Evolutionary conservation across 1,284 basidiomycete genomes (phyloP), one percentile per base, ranked within the genome.

Genomic region (Austroboletus niveus): DNA sequence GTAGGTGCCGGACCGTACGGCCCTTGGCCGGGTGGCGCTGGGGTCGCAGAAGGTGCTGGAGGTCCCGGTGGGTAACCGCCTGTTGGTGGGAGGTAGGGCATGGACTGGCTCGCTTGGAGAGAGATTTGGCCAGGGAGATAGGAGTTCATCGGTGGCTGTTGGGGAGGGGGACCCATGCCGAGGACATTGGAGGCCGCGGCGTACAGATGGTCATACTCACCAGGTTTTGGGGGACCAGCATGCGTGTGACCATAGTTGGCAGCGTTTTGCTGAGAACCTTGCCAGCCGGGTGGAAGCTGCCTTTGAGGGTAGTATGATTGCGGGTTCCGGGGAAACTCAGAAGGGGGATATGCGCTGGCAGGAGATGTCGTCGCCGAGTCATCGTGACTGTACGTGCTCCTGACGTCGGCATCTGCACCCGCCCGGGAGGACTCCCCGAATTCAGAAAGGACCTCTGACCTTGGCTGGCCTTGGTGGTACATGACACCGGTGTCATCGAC

Each of bases 161-260:
- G 76, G 38, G 82, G 82, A 50, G 82, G 82, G 29, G 80, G 83
- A 0, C 76, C 80, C 79, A 87, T 83, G 24, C 92, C 91, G 8
- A 94, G 76, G 20, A 93, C 87, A 64, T 89, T 84, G 31, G 87
- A 91, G 4, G 92, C 92, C 2, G 87, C 88, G 10, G 79, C 77
- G 63, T 87, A 82, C 17, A 86, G 65, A 36, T 75, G 72, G 62
- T 84, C 81, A 57, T 78, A 80, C 49, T 78, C 75, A 43, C 64
- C 64, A 36, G 66, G 64, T 24, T 64, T 71, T 27, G 72, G 70
- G 44, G 67, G 65, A 15, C 55, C 56, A 34, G 56, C 57, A 29
- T 52, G 57, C 48, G 60, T 5, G 45, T 58, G 61, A 35, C 53
- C 61, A 59, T 56, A 71, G 65, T 49, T 70, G 61, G 43, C 59